Conservation (phyloP, 1,139 yeast genomes). For the Taiozyma sp. region DNA sequence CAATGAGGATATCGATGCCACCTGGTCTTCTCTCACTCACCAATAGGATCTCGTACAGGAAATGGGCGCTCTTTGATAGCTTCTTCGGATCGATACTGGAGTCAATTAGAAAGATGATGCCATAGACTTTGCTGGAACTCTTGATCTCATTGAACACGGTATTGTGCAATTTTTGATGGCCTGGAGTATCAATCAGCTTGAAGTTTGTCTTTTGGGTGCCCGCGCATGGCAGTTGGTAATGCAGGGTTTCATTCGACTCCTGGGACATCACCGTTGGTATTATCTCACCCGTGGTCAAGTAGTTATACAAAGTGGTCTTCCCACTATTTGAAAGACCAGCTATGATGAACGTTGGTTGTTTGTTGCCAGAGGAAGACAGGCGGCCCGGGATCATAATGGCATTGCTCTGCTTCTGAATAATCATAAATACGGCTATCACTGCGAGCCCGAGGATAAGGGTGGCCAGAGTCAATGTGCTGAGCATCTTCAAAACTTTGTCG, state of each 20-base stretch:
- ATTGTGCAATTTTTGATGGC: conserved; percentile 67
- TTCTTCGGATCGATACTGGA: conserved; percentile 43
- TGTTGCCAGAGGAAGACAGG: conserved; percentile 21
- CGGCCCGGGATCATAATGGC: conserved; percentile 21
- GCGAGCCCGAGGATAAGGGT: conserved; percentile 22
- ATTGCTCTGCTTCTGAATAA: conserved; percentile 21
- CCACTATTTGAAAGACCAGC: conserved; percentile 74
- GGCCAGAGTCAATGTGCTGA: conserved; percentile 3
- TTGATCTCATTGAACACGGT: conserved; percentile 40
- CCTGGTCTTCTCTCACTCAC: conserved; percentile 51
- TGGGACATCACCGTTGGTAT: conserved; percentile 40
- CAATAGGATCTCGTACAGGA: conserved; percentile 48
- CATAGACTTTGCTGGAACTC: conserved; percentile 42
- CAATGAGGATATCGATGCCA: conserved; percentile 69
- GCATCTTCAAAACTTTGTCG: conserved; percentile 1
- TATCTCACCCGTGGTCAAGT: conserved; percentile 20
- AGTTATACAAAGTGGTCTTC: conserved; percentile 59
- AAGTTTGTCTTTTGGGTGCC: conserved; percentile 25
- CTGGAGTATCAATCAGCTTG: conserved; percentile 76
- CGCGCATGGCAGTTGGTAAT: conserved; percentile 32
- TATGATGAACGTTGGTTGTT: conserved; percentile 56
- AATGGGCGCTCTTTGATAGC: conserved; percentile 44
- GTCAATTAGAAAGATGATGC: conserved; percentile 68
- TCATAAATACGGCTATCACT: conserved; percentile 19
- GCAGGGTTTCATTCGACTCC: conserved; percentile 34